Percentiles rank a stretch among this genome's conserved stretches.
These are phyloP conservation scores for Plasmodium inui DNA, from an alignment of 169 alveolate species.

Conservation along the genomic window DNA sequence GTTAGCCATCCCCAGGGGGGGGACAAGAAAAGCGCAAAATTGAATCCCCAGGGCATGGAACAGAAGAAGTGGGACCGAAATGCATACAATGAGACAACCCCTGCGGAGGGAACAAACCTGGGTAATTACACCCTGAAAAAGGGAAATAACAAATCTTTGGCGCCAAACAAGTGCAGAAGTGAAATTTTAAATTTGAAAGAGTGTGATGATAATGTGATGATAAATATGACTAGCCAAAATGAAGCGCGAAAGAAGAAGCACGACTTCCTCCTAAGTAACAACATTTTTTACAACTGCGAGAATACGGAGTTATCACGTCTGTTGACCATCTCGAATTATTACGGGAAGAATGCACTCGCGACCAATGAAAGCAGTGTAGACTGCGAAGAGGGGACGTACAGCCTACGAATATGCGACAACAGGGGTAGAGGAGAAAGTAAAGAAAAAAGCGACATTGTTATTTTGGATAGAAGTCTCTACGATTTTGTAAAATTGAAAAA, in stretches of 20 bases:
- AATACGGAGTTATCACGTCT: background rate
- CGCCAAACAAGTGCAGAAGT: constrained; percentile 6
- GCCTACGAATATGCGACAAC: constrained; percentile 30
- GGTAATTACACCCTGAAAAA: background rate
- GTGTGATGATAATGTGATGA: constrained; percentile 1
- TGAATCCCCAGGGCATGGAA: background rate
- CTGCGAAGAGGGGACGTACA: background rate
- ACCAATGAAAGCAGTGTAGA: constrained; percentile 21
- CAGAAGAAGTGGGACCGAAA: background rate
- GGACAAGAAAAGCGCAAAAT: background rate
- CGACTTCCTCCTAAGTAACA: constrained; percentile 1
- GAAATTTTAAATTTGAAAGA: constrained; percentile 26
- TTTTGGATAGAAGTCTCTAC: constrained; percentile 47
- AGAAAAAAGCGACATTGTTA: constrained; percentile 49
- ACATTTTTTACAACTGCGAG: constrained; percentile 41
- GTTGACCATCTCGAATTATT: background rate
- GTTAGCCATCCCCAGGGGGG: background rate
- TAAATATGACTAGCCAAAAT: background rate
- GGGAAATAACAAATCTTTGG: background rate
- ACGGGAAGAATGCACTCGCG: constrained; percentile 19
- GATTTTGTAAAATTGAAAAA: constrained; percentile 55
- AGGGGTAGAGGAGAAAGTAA: constrained; percentile 35
- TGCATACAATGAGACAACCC: background rate
- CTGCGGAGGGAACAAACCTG: background rate
- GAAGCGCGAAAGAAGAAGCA: background rate